Percentiles rank a stretch among this genome's conserved stretches.
Evolutionary conservation across 805 yeast genomes (phyloP).

Genomic region (Debaryomyces tyrocola): DNA sequence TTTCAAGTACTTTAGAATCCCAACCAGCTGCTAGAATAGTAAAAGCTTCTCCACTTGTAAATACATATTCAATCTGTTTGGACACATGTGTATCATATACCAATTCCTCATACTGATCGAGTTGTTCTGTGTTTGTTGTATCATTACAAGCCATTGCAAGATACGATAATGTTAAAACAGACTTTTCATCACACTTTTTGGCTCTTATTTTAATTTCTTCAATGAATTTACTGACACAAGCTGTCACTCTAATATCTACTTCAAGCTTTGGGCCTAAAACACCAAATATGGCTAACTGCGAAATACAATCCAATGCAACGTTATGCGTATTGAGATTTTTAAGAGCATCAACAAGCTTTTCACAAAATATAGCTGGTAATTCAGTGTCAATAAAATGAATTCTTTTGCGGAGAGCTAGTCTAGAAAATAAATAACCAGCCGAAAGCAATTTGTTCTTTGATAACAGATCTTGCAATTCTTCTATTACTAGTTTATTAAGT

Average conservation of each 20-base stretch:
- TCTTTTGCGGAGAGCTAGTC: conserved; percentile 39
- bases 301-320: conserved; percentile 36
- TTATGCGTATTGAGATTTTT: conserved; percentile 10
- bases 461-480: conserved; percentile 10
- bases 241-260: not conserved
- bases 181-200: conserved; percentile 57
- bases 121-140: conserved; percentile 10
- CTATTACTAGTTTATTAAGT: conserved; percentile 5
- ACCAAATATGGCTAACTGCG: conserved; percentile 49
- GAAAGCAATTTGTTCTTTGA: conserved; percentile 28
- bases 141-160: conserved; percentile 40
- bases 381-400: conserved; percentile 11
- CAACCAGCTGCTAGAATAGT: conserved; percentile 73
- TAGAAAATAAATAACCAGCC: conserved; percentile 46
- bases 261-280: conserved; percentile 37
- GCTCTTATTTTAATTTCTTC: conserved; percentile 38
- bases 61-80: conserved; percentile 73
- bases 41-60: conserved; percentile 83
- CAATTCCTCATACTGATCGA: conserved; percentile 38
- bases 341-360: not conserved
- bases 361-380: conserved; percentile 10
- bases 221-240: conserved; percentile 14
- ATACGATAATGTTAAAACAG: conserved; percentile 56
- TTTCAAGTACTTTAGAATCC: conserved; percentile 56
- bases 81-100: conserved; percentile 61